Evolutionary conservation across 2,329 filamentous ascomycete species (phyloP), one percentile per base, ranked within the genome.

Genomic region (Aaosphaeria pasadenensis): DNA sequence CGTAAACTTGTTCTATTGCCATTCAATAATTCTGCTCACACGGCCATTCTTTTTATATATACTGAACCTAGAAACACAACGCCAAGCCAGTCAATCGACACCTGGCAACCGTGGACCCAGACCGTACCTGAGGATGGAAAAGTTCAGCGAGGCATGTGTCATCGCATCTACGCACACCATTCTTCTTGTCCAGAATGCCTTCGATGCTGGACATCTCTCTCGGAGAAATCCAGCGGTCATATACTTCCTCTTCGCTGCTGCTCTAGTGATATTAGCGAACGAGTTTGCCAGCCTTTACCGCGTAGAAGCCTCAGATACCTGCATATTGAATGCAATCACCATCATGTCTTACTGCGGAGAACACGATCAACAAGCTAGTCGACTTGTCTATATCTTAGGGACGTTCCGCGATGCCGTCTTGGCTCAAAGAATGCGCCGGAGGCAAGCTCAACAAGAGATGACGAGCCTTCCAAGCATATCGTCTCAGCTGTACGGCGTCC

Each of bases 31-130:
- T 29, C 72, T 87, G 0, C 74, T 87, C 1, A 84, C 81, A 1
- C 74, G 84, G 30, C 84, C 85, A 0, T 86, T 87, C 60, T 83
- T 86, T 49, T 67, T 86, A 11, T 80, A 78, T 48, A 73, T 83
- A 9, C 71, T 84, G 38, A 81, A 74, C 45, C 63, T 67, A 11
- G 67, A 73, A 43, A 66, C 69, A 4, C 71, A 73, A 52, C 62
- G 66, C 11, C 62, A 67, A 35, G 54, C 58, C 32, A 63, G 56
- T 30, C 62, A 67, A 46, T 47, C 49, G 4, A 47, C 54, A 13
- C 57, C 58, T 6, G 58, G 59, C 13, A 44, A 47, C 7, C 54
- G 58, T 42, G 59, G 55, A 4, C 63, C 60, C 17, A 51, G 65
- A 29, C 62, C 65, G 6, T 65, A 61, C 36, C 47, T 64, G 6